Conservation (phyloP, 306 rosid species). For the Cucurbita argyrosperma region DNA sequence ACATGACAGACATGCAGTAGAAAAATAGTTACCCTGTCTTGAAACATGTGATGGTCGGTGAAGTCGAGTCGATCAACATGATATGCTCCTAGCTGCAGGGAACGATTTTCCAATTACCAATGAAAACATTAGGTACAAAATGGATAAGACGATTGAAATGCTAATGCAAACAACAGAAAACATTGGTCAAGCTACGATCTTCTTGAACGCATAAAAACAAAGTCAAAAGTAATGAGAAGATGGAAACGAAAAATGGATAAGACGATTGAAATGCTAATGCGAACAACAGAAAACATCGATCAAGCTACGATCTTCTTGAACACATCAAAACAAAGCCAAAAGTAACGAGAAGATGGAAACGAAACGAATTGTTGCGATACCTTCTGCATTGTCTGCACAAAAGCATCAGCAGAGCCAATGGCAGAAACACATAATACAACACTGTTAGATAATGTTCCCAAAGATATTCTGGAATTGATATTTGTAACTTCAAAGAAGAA, state of each 20-base stretch:
- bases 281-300: background rate
- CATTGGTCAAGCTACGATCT: background rate
- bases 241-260: background rate
- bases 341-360: background rate
- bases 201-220: background rate
- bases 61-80: constrained; percentile 61
- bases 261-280: background rate
- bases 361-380: constrained; percentile 17
- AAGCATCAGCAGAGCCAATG: constrained; percentile 72
- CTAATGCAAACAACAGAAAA: background rate
- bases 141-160: background rate
- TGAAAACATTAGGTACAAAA: constrained; percentile 1
- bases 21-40: constrained; percentile 32
- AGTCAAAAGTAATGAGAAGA: background rate
- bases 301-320: background rate
- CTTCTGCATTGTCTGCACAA: constrained; percentile 56
- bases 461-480: constrained; percentile 24
- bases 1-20: background rate
- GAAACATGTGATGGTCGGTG: constrained; percentile 68
- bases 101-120: constrained; percentile 11
- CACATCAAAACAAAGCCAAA: background rate
- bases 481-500: constrained; percentile 42
- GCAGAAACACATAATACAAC: constrained; percentile 62
- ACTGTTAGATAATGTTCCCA: constrained; percentile 30
- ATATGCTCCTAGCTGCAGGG: constrained; percentile 55